Conservation (phyloP, 2,329 filamentous ascomycete species). For the Botrytis squamosa region DNA sequence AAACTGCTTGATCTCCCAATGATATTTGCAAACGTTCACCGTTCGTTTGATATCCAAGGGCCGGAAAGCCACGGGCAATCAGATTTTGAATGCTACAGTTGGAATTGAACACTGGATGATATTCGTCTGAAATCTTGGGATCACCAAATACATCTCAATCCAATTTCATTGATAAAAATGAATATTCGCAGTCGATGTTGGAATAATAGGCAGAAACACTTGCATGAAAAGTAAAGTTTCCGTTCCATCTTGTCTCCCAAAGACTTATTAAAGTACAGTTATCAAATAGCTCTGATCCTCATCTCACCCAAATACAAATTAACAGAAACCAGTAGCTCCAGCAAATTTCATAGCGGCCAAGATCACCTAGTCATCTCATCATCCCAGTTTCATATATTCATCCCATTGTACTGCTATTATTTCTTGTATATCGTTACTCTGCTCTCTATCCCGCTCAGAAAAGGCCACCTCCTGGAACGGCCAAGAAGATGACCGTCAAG, state of each 20-base stretch:
- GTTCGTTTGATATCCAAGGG: neutral
- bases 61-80: neutral
- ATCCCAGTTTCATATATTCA: neutral
- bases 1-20: neutral
- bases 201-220: neutral
- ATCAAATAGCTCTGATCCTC: neutral
- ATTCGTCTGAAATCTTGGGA: neutral
- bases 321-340: neutral
- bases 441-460: neutral
- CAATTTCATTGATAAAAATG: neutral
- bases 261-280: neutral
- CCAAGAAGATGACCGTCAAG: conserved; percentile 5
- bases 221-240: neutral
- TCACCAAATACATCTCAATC: neutral
- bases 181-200: neutral
- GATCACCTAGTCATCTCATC: neutral
- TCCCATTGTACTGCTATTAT: neutral
- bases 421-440: neutral
- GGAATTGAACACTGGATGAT: neutral
- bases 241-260: neutral
- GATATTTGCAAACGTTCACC: neutral
- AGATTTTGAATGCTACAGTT: neutral
- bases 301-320: neutral
- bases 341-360: neutral
- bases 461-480: conserved; percentile 6